Base-by-base conservation (phyloP, 1,139 yeast species). In the Taphrina populina region DNA sequence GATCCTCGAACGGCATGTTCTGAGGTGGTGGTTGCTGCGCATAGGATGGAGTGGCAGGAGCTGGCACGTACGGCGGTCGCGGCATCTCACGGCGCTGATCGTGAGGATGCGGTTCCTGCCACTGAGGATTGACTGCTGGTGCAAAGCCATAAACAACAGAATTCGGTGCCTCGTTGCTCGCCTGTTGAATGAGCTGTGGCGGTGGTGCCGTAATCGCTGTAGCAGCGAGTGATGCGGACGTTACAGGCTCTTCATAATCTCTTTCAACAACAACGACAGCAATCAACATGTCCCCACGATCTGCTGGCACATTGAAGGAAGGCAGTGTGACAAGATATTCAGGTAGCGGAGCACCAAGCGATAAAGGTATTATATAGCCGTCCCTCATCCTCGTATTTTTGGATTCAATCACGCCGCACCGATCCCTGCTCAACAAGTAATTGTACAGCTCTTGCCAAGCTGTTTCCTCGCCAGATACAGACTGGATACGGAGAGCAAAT, bases 341-440 rank as follows among this genome's bases (percentile, higher is more conserved):
- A 4, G 75, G 74, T 19, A 65, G 45, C 2, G 63, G 61, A 15
- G 65, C 67, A 11, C 58, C 57, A 3, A 64, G 56, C 6, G 64
- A 60, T 20, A 80, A 62, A 1, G 86, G 76, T 30, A 83, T 67
- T 45, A 85, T 62, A 67, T 84, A 85, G 1, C 82, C 75, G 66
- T 84, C 94, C 64, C 83, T 84, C 30, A 83, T 82, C 10, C 54
- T 37, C 8, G 46, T 49, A 19, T 49, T 40, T 61, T 75, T 73
- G 19, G 67, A 62, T 33, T 78, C 74, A 44, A 84, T 70, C 17
- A 84, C 92, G 0, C 90, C 94, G 51, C 76, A 80, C 64, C 82
- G 81, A 43, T 69, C 66, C 44, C 78, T 72, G 2, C 71, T 64
- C 36, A 70, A 64, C 62, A 83, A 77, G 65, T 83, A 83, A 27